Evolutionary conservation across 345 rosid species (phyloP).

Genomic region (Excoecaria agallocha): DNA sequence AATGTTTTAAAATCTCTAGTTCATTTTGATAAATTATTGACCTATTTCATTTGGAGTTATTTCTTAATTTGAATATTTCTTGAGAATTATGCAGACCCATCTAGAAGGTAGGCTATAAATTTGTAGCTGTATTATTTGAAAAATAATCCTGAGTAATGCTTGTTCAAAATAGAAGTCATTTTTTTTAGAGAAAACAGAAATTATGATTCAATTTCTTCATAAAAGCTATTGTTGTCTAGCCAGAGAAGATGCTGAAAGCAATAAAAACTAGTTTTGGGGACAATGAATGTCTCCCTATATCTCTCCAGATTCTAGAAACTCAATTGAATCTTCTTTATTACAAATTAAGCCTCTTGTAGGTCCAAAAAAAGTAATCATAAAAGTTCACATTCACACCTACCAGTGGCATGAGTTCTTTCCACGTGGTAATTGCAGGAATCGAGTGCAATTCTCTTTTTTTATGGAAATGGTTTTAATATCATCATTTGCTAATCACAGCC

Average conservation of each 20-base stretch:
- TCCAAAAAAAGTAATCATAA: conserved; percentile 84
- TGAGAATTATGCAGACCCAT: background rate
- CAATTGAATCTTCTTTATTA: conserved; percentile 20
- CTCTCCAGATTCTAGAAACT: background rate
- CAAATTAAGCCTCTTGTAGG: conserved; percentile 96
- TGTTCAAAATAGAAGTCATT: no score
- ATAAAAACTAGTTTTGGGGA: no score
- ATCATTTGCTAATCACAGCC: conserved; percentile 49
- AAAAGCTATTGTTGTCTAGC: background rate
- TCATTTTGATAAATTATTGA: background rate
- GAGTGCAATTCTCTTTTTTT: background rate
- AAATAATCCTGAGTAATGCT: no score
- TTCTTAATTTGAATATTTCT: background rate
- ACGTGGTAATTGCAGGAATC: conserved; percentile 47
- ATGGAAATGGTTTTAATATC: background rate
- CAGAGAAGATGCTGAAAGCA: background rate
- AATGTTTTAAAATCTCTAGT: background rate
- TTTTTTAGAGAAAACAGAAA: no score
- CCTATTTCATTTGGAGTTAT: background rate
- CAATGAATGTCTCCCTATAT: background rate
- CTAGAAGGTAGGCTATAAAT: no score
- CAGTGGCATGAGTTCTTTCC: no score
- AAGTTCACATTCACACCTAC: conserved; percentile 49
- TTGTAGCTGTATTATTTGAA: no score
- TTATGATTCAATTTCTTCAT: no score